These are phyloP conservation scores for Teunomyces cretensis DNA, from an alignment of 805 yeast species.

Conservation along the genomic window DNA sequence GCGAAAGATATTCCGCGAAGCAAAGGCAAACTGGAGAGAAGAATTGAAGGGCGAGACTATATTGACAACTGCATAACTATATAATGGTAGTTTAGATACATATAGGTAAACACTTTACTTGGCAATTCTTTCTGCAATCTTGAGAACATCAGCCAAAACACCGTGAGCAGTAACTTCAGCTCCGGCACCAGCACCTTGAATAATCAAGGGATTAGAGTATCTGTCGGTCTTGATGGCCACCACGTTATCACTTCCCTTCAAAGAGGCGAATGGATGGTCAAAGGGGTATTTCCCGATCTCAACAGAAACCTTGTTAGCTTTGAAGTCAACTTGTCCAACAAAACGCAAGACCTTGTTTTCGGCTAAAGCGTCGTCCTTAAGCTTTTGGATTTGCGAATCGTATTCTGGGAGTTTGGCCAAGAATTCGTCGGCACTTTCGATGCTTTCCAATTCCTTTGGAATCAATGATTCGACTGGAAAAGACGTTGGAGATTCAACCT, in stretches of 20 bases:
- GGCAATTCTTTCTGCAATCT: conserved; percentile 84
- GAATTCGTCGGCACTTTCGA: conserved; percentile 73
- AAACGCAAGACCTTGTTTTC: conserved; percentile 89
- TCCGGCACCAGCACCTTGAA: conserved; percentile 98
- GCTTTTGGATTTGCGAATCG: conserved; percentile 73
- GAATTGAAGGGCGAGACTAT: conserved; percentile 10
- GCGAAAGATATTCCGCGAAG: conserved; percentile 56
- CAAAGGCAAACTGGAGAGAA: conserved; percentile 47
- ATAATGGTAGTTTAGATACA: not conserved
- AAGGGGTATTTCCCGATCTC: conserved; percentile 84
- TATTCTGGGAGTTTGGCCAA: conserved; percentile 76
- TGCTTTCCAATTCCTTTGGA: conserved; percentile 79
- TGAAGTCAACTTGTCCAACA: conserved; percentile 86
- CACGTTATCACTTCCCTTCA: conserved; percentile 95
- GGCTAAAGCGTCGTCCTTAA: conserved; percentile 77
- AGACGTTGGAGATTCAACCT: conserved; percentile 82
- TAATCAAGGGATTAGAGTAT: conserved; percentile 86
- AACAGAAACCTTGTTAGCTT: conserved; percentile 68
- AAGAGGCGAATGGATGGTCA: conserved; percentile 93
- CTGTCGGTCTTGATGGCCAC: conserved; percentile 89
- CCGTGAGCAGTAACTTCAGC: conserved; percentile 73
- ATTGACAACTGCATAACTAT: not conserved
- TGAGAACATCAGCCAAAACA: conserved; percentile 89
- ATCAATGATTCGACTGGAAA: conserved; percentile 94
- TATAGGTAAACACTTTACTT: conserved; percentile 19